A percentile compares a stretch with the other conserved stretches of the same genome.
These are phyloP conservation scores for Venturia carpophila DNA, from an alignment of 2,329 filamentous ascomycete genomes.

Conservation along the genomic window DNA sequence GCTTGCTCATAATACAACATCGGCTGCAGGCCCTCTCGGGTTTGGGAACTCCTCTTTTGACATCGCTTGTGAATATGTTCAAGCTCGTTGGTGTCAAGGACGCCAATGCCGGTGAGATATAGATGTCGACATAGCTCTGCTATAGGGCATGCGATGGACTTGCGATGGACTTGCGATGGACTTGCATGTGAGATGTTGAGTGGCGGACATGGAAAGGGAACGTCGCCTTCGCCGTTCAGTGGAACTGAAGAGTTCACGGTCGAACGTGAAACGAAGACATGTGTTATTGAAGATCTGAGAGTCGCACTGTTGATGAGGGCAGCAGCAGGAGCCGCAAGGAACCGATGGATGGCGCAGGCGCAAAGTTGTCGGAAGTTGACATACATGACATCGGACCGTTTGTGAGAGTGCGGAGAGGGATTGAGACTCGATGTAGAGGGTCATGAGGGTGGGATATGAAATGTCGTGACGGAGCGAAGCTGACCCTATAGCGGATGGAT, in stretches of 20 bases:
- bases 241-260: neutral
- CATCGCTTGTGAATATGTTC: neutral
- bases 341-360: neutral
- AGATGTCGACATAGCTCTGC: neutral
- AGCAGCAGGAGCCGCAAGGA: neutral
- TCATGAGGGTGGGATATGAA: neutral
- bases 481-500: neutral
- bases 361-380: neutral
- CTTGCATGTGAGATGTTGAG: neutral
- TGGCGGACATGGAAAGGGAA: neutral
- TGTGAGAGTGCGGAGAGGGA: neutral
- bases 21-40: neutral
- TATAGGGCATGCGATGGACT: neutral
- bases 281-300: neutral
- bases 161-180: too few species aligned
- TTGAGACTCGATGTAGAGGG: neutral
- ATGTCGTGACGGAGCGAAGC: neutral
- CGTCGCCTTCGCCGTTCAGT: neutral
- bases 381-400: constrained; percentile 1
- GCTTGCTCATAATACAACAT: neutral
- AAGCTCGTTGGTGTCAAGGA: neutral
- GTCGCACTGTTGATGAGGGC: neutral
- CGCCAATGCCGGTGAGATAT: neutral
- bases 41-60: neutral
- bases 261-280: neutral